These are phyloP conservation scores for Circinella umbellata DNA, from an alignment of 371 early-diverging fungal species.

Conservation along the genomic window DNA sequence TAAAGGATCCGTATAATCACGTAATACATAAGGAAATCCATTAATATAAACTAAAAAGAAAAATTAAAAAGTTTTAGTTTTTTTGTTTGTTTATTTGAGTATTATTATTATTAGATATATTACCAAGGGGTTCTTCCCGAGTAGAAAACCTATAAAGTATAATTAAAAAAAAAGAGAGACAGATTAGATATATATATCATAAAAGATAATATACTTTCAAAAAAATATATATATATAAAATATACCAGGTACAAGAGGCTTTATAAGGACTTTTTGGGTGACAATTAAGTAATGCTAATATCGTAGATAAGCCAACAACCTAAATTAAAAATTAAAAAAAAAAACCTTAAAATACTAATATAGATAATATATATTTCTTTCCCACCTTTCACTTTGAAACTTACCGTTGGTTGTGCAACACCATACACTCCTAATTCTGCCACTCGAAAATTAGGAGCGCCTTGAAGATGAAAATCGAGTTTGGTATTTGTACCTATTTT, in stretches of 20 bases:
- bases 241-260: constrained; percentile 51
- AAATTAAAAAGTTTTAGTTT: not conserved
- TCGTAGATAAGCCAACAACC: constrained; percentile 65
- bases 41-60: constrained; percentile 52
- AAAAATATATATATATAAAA: constrained; percentile 11
- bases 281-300: constrained; percentile 63
- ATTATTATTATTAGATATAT: not conserved
- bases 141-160: constrained; percentile 64
- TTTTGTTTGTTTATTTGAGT: not conserved
- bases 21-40: constrained; percentile 72
- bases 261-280: constrained; percentile 46
- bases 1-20: constrained; percentile 64
- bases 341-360: not conserved
- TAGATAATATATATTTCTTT: no score
- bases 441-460: constrained; percentile 75
- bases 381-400: not conserved
- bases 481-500: constrained; percentile 55
- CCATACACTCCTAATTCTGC: constrained; percentile 70
- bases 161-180: not conserved
- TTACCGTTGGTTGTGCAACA: constrained; percentile 73
- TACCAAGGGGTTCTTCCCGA: constrained; percentile 75
- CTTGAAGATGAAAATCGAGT: constrained; percentile 69
- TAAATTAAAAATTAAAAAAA: constrained; percentile 20
- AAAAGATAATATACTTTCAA: not conserved
- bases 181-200: constrained; percentile 4